Conservation (phyloP, 768 basidiomycete species). For the Mrakia hoshinonis region DNA sequence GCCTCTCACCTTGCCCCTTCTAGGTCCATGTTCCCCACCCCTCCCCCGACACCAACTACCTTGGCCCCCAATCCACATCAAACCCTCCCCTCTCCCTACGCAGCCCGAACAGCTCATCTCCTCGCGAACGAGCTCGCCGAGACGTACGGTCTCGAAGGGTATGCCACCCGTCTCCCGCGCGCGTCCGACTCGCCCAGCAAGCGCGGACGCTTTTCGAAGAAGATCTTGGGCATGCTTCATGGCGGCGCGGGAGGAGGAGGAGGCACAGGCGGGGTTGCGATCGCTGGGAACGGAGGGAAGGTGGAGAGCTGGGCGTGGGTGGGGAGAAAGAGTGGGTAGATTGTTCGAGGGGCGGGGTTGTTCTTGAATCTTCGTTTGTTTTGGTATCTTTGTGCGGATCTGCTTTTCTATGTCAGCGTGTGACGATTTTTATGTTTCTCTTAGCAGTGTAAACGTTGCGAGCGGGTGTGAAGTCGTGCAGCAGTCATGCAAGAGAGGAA, state of each 20-base stretch:
- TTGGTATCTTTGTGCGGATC: not conserved
- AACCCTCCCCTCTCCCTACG: not conserved
- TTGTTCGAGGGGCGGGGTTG: not conserved
- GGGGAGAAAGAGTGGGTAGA: constrained; percentile 5
- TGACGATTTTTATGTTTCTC: too few relatives aligned
- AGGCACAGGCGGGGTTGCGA: not conserved
- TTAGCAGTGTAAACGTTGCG: too few relatives aligned
- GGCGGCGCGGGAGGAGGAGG: not conserved
- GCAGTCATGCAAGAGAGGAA: too few relatives aligned
- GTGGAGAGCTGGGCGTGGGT: constrained; percentile 13
- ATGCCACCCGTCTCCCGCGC: not conserved
- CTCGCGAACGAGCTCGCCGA: not conserved
- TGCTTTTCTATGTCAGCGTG: too few relatives aligned
- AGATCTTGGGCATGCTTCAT: not conserved
- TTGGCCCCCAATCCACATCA: not conserved
- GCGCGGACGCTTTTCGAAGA: not conserved
- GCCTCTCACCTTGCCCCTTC: not conserved
- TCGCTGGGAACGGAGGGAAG: not conserved
- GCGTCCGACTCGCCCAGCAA: not conserved
- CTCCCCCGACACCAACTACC: not conserved
- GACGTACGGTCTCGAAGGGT: constrained; percentile 6
- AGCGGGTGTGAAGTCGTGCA: too few relatives aligned
- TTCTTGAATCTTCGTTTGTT: not conserved
- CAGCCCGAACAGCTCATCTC: not conserved
- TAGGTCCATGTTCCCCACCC: constrained; percentile 16